Percentiles rank a stretch among this genome's conserved stretches.
Evolutionary conservation across 2,329 filamentous ascomycete genomes (phyloP).

Genomic region (Bipolaris victoriae): DNA sequence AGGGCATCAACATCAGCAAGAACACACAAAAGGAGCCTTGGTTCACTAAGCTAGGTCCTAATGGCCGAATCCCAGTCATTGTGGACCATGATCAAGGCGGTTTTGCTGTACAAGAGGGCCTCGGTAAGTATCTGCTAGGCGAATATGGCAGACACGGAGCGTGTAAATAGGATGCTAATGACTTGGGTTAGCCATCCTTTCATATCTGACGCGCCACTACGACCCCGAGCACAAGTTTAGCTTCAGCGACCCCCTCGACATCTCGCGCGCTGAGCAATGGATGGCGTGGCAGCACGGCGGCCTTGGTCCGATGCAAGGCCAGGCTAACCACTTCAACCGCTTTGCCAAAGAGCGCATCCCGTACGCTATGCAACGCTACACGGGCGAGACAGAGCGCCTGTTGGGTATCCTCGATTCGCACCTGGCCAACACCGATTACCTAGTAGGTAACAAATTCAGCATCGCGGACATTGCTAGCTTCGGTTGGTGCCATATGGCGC

Average conservation of each 20-base stretch:
- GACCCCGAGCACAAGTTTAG: conserved; percentile 56
- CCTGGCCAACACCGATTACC: conserved; percentile 50
- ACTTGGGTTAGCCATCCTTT: conserved; percentile 47
- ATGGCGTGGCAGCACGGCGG: conserved; percentile 63
- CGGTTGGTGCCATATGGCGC: conserved; percentile 52
- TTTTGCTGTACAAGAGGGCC: conserved; percentile 59
- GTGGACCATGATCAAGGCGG: conserved; percentile 68
- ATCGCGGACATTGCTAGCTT: conserved; percentile 57
- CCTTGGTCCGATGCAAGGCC: conserved; percentile 53
- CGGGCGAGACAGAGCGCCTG: conserved; percentile 56
- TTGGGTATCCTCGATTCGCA: conserved; percentile 54
- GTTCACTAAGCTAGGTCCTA: conserved; percentile 68
- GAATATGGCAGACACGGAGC: background rate
- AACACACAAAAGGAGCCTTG: conserved; percentile 72
- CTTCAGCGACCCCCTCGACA: conserved; percentile 56
- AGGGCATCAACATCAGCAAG: conserved; percentile 63
- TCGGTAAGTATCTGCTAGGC: conserved; percentile 29
- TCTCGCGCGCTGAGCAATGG: conserved; percentile 63
- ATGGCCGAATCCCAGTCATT: conserved; percentile 70
- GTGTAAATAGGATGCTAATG: background rate
- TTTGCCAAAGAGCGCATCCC: conserved; percentile 53
- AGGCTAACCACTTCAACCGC: conserved; percentile 51
- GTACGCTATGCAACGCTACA: conserved; percentile 55
- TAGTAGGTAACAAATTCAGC: conserved; percentile 55
- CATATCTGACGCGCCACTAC: conserved; percentile 55